A percentile compares a stretch with the other conserved stretches of the same genome.
Conservation (phyloP, 179 eudicot species). For the Patellifolia procumbens region DNA sequence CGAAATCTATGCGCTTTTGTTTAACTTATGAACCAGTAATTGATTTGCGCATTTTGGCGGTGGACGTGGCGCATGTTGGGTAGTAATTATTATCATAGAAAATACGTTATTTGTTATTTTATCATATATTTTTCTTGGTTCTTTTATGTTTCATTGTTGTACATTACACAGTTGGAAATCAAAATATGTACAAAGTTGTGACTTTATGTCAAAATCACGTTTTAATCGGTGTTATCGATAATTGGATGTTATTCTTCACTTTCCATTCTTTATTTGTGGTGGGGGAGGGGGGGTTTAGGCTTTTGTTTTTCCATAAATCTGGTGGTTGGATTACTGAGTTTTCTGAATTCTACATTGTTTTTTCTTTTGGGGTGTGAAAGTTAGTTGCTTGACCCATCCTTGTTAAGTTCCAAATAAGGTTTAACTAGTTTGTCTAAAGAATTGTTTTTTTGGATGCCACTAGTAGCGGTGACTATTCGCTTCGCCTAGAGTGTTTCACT, state of each 20-base stretch:
- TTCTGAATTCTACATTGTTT: slow-evolving; percentile 6
- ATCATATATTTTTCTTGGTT: background rate
- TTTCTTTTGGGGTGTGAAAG: background rate
- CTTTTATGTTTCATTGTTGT: background rate
- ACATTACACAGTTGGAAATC: no score
- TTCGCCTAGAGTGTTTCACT: no score
- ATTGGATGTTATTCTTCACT: no score
- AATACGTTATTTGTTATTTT: background rate
- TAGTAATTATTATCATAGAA: slow-evolving; percentile 6
- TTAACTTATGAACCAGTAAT: background rate
- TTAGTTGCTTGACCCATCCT: slow-evolving; percentile 29
- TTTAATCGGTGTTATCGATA: no score
- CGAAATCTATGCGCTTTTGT: slow-evolving; percentile 1
- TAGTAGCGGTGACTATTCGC: no score
- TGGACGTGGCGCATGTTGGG: slow-evolving; percentile 32
- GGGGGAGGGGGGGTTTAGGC: background rate
- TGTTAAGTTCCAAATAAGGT: slow-evolving; percentile 3
- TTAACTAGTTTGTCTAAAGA: background rate
- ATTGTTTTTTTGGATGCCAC: no score
- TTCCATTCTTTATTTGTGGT: slow-evolving; percentile 17
- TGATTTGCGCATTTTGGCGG: slow-evolving; percentile 17
- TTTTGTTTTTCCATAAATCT: slow-evolving; percentile 7
- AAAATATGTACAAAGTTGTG: no score
- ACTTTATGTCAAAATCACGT: no score
- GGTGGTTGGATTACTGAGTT: slow-evolving; percentile 33